Percentiles rank a stretch among this genome's conserved stretches.
phyloP scores from a whole-genome alignment of 805 yeast species.

The Lipomyces starkeyi region DNA sequence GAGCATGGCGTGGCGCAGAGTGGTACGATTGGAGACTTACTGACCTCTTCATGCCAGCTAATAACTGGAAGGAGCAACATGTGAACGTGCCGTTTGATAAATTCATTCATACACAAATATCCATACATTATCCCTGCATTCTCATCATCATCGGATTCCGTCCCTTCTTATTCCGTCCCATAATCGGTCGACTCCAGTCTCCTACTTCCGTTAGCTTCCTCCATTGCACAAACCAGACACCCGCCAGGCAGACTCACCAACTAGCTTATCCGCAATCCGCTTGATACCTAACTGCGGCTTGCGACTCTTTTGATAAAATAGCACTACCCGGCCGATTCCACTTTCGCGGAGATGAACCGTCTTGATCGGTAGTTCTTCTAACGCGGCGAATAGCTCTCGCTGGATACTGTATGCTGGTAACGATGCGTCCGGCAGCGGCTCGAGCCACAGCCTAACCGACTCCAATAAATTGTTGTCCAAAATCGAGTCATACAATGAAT shows the following conservation, averaged over 20 bases:
- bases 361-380: constrained; percentile 84
- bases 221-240: neutral
- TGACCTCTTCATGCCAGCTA: too few relatives aligned
- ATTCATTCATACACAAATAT: too few relatives aligned
- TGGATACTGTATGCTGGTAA: constrained; percentile 98
- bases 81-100: too few relatives aligned
- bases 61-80: too few relatives aligned
- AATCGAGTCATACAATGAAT: constrained; percentile 86
- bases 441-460: constrained; percentile 95
- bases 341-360: constrained; percentile 94
- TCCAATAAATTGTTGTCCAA: constrained; percentile 92
- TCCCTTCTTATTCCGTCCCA: constrained; percentile 46
- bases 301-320: constrained; percentile 90
- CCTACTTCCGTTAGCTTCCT: constrained; percentile 50
- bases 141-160: constrained; percentile 16
- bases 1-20: too few relatives aligned
- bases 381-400: constrained; percentile 76
- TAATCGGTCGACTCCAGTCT: constrained; percentile 98
- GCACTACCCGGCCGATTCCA: constrained; percentile 89
- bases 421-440: constrained; percentile 97
- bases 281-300: constrained; percentile 87
- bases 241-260: constrained; percentile 44
- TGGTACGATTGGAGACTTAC: too few relatives aligned
- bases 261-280: constrained; percentile 84
- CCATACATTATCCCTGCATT: neutral